Evolutionary conservation across 1,284 basidiomycete species (phyloP).

Genomic region (Cryptococcus jaspeensis): DNA sequence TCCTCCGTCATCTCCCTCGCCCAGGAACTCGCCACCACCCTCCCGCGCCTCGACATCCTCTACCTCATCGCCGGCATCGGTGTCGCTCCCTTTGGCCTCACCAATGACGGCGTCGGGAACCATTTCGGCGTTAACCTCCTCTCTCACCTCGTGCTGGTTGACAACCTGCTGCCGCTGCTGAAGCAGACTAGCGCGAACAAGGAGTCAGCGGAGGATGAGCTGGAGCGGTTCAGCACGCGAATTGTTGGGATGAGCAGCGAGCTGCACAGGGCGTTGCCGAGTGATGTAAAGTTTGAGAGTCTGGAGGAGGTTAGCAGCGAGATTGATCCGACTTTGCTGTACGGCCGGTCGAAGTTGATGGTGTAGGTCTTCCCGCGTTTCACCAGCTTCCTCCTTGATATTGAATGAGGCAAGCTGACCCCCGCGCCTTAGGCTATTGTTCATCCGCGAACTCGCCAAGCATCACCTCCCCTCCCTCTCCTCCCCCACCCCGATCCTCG

Average conservation of each 20-base stretch:
- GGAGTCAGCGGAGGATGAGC: constrained; percentile 17
- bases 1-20: constrained; percentile 58
- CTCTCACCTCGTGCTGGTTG: constrained; percentile 33
- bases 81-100: constrained; percentile 39
- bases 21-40: constrained; percentile 47
- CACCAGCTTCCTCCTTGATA: background rate
- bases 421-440: constrained; percentile 28
- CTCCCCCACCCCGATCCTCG: constrained; percentile 31
- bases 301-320: constrained; percentile 37
- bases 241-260: constrained; percentile 42
- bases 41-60: constrained; percentile 34
- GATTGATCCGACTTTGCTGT: constrained; percentile 30
- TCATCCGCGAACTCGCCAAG: constrained; percentile 37
- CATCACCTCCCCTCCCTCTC: constrained; percentile 28
- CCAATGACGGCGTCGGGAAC: constrained; percentile 37
- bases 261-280: constrained; percentile 34
- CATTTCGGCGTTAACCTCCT: constrained; percentile 46
- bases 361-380: constrained; percentile 24
- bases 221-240: constrained; percentile 29
- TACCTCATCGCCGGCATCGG: constrained; percentile 45
- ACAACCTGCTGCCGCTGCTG: constrained; percentile 36
- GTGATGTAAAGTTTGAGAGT: constrained; percentile 38
- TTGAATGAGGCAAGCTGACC: background rate
- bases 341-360: constrained; percentile 37
- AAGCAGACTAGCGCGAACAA: constrained; percentile 30